These are phyloP conservation scores for Colletotrichum limetticola DNA, from an alignment of 2,329 filamentous ascomycete species.

Conservation along the genomic window DNA sequence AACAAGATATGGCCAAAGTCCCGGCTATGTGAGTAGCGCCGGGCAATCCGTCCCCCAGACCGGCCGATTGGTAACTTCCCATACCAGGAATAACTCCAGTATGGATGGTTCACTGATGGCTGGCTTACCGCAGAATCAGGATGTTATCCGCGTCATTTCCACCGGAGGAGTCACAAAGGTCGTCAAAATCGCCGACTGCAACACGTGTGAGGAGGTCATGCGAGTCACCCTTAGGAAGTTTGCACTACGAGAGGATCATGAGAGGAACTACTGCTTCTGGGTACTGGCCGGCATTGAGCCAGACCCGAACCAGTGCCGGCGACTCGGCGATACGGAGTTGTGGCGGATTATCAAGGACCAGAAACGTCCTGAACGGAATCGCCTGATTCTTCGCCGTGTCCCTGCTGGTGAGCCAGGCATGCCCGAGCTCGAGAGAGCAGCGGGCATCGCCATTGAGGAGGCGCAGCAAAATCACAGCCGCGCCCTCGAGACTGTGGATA, in stretches of 20 bases:
- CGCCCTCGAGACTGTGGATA: slow-evolving; percentile 72
- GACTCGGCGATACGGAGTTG: slow-evolving; percentile 86
- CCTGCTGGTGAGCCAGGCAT: slow-evolving; percentile 89
- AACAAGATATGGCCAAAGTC: slow-evolving; percentile 68
- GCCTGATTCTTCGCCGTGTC: slow-evolving; percentile 92
- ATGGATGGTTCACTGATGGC: slow-evolving; percentile 89
- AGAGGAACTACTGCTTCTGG: slow-evolving; percentile 97
- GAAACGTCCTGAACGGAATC: slow-evolving; percentile 85
- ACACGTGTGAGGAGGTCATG: slow-evolving; percentile 92
- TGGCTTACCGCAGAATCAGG: slow-evolving; percentile 84
- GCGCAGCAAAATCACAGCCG: slow-evolving; percentile 77
- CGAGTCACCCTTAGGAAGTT: slow-evolving; percentile 90
- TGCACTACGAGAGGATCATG: slow-evolving; percentile 86
- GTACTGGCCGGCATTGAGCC: slow-evolving; percentile 87
- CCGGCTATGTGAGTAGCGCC: slow-evolving; percentile 58
- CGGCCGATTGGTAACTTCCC: slow-evolving; percentile 71
- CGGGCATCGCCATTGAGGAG: slow-evolving; percentile 90
- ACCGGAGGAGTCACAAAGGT: slow-evolving; percentile 93
- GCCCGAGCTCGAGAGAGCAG: slow-evolving; percentile 86
- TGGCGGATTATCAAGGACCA: slow-evolving; percentile 91
- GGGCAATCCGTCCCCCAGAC: slow-evolving; percentile 72
- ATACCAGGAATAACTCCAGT: slow-evolving; percentile 84
- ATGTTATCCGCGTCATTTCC: slow-evolving; percentile 92
- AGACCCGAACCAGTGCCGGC: slow-evolving; percentile 82
- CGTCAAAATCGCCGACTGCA: slow-evolving; percentile 91